Evolutionary conservation across 2,329 filamentous ascomycete species (phyloP).

Genomic region (Sordariomycetes sp.): DNA sequence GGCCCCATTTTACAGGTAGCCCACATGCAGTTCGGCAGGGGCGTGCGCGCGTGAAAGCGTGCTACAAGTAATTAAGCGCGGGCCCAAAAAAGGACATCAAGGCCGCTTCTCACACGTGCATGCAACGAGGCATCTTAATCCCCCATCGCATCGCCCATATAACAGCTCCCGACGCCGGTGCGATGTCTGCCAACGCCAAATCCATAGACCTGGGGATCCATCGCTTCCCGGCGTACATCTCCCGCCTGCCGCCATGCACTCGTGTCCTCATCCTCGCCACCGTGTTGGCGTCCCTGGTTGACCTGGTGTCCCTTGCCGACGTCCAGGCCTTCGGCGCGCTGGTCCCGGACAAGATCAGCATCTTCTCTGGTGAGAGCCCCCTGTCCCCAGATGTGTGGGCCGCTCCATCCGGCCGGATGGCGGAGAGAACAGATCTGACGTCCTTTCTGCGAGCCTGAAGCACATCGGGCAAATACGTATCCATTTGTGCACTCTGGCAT

Average conservation of each 20-base stretch:
- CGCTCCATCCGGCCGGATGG: not conserved
- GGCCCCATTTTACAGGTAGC: no score
- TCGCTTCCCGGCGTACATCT: constrained; percentile 69
- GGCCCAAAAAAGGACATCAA: not conserved
- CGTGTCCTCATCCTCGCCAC: constrained; percentile 42
- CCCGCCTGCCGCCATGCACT: constrained; percentile 82
- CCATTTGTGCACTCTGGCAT: constrained; percentile 76
- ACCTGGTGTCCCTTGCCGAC: constrained; percentile 46
- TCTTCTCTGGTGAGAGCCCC: not conserved
- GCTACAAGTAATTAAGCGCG: no score
- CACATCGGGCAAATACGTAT: constrained; percentile 89
- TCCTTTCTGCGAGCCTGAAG: constrained; percentile 34
- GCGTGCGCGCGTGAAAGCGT: no score
- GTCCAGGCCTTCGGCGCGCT: constrained; percentile 68
- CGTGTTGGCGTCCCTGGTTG: not conserved
- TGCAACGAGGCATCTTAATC: not conserved
- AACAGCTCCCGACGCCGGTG: not conserved
- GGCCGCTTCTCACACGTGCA: not conserved
- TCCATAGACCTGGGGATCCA: constrained; percentile 39
- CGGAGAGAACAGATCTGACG: not conserved
- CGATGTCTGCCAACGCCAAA: constrained; percentile 12
- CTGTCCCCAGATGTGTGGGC: not conserved
- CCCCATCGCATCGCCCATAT: not conserved
- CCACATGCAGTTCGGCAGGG: no score
- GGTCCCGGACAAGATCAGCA: constrained; percentile 60